phyloP scores from a whole-genome alignment of 345 rosid genomes.

The Clarkia xantiana region DNA sequence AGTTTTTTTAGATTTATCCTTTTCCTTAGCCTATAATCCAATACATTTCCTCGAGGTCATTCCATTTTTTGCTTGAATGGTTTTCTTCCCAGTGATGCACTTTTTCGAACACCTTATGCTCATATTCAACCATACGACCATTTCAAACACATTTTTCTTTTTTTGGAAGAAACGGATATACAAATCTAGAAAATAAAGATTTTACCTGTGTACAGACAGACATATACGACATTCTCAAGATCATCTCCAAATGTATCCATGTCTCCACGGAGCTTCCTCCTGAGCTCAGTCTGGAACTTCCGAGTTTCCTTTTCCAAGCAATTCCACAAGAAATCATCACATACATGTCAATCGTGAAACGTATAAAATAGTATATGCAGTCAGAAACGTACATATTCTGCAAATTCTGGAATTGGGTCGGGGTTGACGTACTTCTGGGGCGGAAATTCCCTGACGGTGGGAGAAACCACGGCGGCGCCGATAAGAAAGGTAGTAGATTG shows the following conservation, averaged over 20 bases:
- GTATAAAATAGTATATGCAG: not conserved
- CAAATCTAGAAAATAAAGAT: not conserved
- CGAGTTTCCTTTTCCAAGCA: constrained; percentile 21
- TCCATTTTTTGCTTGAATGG: too few species aligned
- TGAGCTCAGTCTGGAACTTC: constrained; percentile 29
- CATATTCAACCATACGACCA: not conserved
- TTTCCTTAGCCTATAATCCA: too few species aligned
- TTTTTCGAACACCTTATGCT: constrained; percentile 1
- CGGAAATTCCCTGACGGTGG: not conserved
- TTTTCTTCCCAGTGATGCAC: not conserved
- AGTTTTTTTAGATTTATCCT: not conserved
- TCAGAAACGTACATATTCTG: constrained; percentile 14
- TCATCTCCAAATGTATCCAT: constrained; percentile 27
- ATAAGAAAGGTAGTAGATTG: not conserved
- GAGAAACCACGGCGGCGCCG: not conserved
- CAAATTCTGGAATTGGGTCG: constrained; percentile 33
- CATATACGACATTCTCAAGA: constrained; percentile 18
- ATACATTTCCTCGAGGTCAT: too few species aligned
- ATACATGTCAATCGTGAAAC: not conserved
- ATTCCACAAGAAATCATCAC: not conserved
- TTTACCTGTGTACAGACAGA: constrained; percentile 26
- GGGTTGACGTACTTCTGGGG: constrained; percentile 23
- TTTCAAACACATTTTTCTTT: too few species aligned
- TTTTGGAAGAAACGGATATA: too few species aligned
- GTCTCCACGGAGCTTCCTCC: constrained; percentile 23